A percentile compares a stretch with the other conserved stretches of the same genome.
These are phyloP conservation scores for Microbotryum scabiosae DNA, from an alignment of 1,284 basidiomycete species.

Conservation along the genomic window DNA sequence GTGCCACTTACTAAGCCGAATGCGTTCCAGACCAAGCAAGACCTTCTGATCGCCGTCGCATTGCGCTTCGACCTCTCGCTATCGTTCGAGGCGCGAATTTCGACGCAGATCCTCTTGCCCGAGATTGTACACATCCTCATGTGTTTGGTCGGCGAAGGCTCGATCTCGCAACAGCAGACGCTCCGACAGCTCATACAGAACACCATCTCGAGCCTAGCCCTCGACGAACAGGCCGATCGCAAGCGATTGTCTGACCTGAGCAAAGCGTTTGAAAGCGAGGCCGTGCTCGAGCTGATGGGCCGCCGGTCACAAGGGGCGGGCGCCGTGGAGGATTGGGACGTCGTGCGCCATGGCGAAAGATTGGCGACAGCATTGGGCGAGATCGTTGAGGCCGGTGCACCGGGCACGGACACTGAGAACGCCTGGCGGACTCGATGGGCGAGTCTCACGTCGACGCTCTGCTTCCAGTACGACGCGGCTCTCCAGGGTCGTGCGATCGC, in stretches of 20 bases:
- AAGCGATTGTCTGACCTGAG: slow-evolving; percentile 2
- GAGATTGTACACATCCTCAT: slow-evolving; percentile 71
- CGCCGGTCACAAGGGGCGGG: neutral
- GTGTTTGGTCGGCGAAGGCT: slow-evolving; percentile 63
- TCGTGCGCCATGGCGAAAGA: slow-evolving; percentile 53
- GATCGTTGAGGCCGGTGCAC: slow-evolving; percentile 58
- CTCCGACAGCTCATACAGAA: slow-evolving; percentile 74
- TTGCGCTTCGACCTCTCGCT: slow-evolving; percentile 63
- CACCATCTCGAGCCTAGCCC: slow-evolving; percentile 55
- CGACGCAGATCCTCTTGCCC: slow-evolving; percentile 67
- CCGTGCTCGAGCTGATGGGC: neutral
- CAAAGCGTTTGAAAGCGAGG: neutral
- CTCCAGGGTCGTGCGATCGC: slow-evolving; percentile 84
- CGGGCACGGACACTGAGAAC: slow-evolving; percentile 67
- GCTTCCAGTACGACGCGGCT: slow-evolving; percentile 84
- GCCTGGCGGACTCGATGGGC: slow-evolving; percentile 91
- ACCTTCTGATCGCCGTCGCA: slow-evolving; percentile 74
- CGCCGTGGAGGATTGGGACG: slow-evolving; percentile 57
- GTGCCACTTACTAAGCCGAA: slow-evolving; percentile 46
- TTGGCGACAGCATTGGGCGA: slow-evolving; percentile 58
- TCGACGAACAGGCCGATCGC: neutral
- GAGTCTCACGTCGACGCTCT: slow-evolving; percentile 79
- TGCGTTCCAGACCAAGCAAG: slow-evolving; percentile 62
- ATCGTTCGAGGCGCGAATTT: slow-evolving; percentile 57
- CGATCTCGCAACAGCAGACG: slow-evolving; percentile 62